These are phyloP conservation scores for Trametes punicea DNA, from an alignment of 768 basidiomycete species.

Conservation along the genomic window DNA sequence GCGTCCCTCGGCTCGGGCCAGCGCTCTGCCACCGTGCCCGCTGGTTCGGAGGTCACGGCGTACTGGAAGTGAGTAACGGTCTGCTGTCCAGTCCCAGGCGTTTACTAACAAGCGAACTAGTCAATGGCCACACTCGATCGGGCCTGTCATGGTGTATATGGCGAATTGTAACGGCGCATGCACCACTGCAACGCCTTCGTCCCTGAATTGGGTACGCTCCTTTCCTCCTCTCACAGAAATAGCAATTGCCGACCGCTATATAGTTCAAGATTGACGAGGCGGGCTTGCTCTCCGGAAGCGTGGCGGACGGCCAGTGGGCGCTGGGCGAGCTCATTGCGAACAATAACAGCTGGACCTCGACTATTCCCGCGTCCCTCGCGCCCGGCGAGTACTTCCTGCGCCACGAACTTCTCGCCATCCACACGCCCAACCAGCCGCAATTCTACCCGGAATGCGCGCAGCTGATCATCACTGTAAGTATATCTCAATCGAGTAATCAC, in stretches of 20 bases:
- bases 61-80: conserved; percentile 35
- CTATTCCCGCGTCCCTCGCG: conserved; percentile 20
- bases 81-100: neutral
- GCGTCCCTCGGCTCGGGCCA: conserved; percentile 32
- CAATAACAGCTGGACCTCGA: conserved; percentile 33
- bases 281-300: conserved; percentile 32
- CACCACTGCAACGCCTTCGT: conserved; percentile 29
- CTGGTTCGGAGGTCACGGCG: conserved; percentile 36
- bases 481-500: neutral
- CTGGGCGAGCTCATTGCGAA: conserved; percentile 34
- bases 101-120: neutral
- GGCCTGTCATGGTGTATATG: conserved; percentile 37
- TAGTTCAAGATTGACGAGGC: conserved; percentile 39
- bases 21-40: conserved; percentile 37
- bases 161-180: conserved; percentile 34
- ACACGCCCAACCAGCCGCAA: conserved; percentile 26
- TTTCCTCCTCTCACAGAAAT: neutral
- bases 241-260: too few species aligned
- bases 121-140: conserved; percentile 34
- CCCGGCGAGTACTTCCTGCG: conserved; percentile 30
- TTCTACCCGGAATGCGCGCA: conserved; percentile 29
- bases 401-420: conserved; percentile 34
- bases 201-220: conserved; percentile 29
- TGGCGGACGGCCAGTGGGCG: conserved; percentile 34
- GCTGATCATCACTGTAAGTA: conserved; percentile 25